A percentile compares a stretch with the other conserved stretches of the same genome.
phyloP scores from a whole-genome alignment of 2,329 filamentous ascomycete genomes.

The Aureobasidium sp. region DNA sequence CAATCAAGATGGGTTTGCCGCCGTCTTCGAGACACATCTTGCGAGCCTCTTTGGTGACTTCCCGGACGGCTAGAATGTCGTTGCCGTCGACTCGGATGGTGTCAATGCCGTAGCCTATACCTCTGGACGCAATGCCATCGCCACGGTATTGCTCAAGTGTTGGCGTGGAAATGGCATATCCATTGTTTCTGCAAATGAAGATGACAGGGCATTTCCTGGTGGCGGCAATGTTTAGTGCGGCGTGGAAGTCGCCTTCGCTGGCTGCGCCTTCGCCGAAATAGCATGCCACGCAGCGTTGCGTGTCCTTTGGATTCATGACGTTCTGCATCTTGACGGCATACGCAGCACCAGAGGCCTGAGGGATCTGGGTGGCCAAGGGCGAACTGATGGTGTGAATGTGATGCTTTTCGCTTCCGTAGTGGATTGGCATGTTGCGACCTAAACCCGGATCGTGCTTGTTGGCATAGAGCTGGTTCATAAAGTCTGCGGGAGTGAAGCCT shows the following conservation, averaged over 20 bases:
- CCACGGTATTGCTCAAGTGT: conserved; percentile 87
- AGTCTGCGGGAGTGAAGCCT: conserved; percentile 78
- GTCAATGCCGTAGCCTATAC: conserved; percentile 87
- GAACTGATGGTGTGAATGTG: conserved; percentile 88
- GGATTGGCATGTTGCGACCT: conserved; percentile 94
- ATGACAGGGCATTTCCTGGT: conserved; percentile 81
- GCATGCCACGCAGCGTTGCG: conserved; percentile 65
- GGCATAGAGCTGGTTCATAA: conserved; percentile 93
- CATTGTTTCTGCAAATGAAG: conserved; percentile 90
- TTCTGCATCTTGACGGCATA: conserved; percentile 81
- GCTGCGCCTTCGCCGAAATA: conserved; percentile 91
- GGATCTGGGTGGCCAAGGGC: conserved; percentile 79
- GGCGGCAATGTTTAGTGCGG: conserved; percentile 82
- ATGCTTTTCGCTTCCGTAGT: conserved; percentile 78
- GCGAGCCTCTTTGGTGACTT: conserved; percentile 70
- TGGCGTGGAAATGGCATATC: conserved; percentile 83
- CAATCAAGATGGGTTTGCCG: conserved; percentile 78
- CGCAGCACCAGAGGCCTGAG: conserved; percentile 78
- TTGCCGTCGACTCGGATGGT: conserved; percentile 92
- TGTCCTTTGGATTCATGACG: conserved; percentile 60
- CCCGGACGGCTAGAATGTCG: conserved; percentile 81
- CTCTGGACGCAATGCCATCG: conserved; percentile 81
- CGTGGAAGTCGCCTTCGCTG: conserved; percentile 87
- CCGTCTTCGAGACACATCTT: conserved; percentile 71
- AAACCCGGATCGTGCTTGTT: conserved; percentile 72